Conservation (phyloP, 352 stramenopile genomes). For the Hyaloperonospora arabidopsidis region DNA sequence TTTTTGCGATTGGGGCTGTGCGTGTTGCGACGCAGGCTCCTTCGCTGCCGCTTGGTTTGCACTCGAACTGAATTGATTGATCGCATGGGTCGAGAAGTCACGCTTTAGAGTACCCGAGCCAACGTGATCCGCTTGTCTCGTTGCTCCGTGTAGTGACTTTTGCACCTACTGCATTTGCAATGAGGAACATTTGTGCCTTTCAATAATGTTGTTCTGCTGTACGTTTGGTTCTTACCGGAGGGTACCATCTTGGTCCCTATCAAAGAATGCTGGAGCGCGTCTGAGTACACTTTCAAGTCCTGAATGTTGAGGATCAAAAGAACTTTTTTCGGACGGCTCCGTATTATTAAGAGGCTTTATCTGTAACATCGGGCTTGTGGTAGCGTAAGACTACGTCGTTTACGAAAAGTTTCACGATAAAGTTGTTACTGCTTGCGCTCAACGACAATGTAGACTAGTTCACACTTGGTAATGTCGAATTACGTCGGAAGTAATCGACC, state of each 20-base stretch:
- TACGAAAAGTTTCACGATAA: no score
- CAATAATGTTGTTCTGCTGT: conserved; percentile 22
- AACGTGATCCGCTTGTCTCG: conserved; percentile 12
- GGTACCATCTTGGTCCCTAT: no score
- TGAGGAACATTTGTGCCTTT: conserved; percentile 14
- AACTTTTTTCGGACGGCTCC: no score
- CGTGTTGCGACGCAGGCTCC: conserved; percentile 51
- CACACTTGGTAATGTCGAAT: no score
- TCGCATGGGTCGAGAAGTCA: conserved; percentile 6
- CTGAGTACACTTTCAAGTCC: no score
- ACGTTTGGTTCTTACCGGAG: background rate
- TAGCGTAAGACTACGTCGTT: no score
- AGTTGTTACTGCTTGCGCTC: no score
- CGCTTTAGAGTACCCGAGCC: conserved; percentile 18
- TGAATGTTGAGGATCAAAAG: no score
- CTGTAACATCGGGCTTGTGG: no score
- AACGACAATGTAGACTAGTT: no score
- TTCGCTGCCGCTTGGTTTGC: conserved; percentile 41
- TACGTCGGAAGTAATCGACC: conserved; percentile 44
- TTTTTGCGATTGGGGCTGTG: conserved; percentile 75
- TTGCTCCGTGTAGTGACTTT: conserved; percentile 9
- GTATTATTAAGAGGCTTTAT: no score
- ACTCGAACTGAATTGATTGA: conserved; percentile 43
- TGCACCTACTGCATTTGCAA: conserved; percentile 5
- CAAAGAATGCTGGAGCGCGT: no score